Base-by-base conservation (phyloP, 352 stramenopile species). In the Globisporangium splendens region DNA sequence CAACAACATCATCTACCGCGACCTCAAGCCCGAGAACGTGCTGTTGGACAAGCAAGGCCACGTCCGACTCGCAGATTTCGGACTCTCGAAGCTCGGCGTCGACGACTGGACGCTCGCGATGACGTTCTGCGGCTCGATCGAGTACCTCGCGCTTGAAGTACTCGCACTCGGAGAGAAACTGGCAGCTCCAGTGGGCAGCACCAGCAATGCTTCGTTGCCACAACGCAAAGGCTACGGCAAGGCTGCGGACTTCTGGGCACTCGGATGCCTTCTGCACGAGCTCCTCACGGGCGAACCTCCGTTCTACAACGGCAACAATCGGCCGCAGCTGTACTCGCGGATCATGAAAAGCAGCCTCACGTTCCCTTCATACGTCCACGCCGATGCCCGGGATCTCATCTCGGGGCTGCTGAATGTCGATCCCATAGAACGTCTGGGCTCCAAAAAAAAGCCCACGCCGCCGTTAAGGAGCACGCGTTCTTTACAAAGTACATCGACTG, bases 11-110 rank as follows among this genome's bases (percentile, higher is more conserved):
- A 84, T 96, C 41, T 95, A 96, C 55, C 80, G 89, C 11, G 89
- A 97, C 55, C 70, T 98, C 24, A 97, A 98, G 54, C 89, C 89
- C 1, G 88, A 97, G 61, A 98, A 98, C 59, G 78, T 98, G 31
- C 65, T 98, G 21, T 70, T 98, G 14, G 77, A 95, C 61, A 65
- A 85, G 39, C 65, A 95, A 21, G 93, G 93, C 1, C 82, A 97
- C 61, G 67, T 97, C 7, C 86, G 85, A 2, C 69, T 98, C 20
- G 88, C 83, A 8, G 92, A 98, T 61, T 98, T 98, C 66, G 92
- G 92, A 1, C 70, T 97, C 1, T 87, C 83, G 18, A 96, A 95
- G 53, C 65, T 74, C 55, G 79, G 77, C 0, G 56, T 89, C 24
- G 73, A 85, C 33, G 82, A 88, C 56, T 84, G 72, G 66, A 83